Conservation (phyloP, 1,284 basidiomycete species). For the Heterobasidion irregulare region DNA sequence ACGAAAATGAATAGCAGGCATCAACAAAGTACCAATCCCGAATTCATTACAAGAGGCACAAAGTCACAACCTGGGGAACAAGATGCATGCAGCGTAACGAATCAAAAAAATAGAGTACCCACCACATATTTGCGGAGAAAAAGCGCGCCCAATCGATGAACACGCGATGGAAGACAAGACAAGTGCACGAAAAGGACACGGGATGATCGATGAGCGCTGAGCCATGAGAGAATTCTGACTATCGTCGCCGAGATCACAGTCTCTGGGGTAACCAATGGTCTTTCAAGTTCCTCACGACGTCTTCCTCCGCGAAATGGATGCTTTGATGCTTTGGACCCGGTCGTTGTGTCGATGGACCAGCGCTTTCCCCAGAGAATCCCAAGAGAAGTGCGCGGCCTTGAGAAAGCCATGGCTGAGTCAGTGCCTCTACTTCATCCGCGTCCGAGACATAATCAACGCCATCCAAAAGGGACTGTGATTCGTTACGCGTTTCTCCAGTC, state of each 20-base stretch:
- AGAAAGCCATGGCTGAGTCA: not conserved
- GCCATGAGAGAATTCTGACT: too few species aligned
- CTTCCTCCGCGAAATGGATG: constrained; percentile 36
- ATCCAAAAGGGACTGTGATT: not conserved
- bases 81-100: too few species aligned
- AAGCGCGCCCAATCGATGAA: not conserved
- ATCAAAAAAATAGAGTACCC: too few species aligned
- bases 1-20: too few species aligned
- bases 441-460: not conserved
- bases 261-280: constrained; percentile 57
- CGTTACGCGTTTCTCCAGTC: not conserved
- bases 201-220: not conserved
- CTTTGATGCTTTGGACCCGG: not conserved
- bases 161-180: not conserved
- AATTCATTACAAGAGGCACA: too few species aligned
- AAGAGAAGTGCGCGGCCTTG: not conserved
- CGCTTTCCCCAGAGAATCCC: not conserved
- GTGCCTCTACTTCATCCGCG: not conserved
- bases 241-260: constrained; percentile 20
- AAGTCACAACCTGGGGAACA: too few species aligned
- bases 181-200: not conserved
- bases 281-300: constrained; percentile 45
- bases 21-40: too few species aligned
- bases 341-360: not conserved
- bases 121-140: too few species aligned